Evolutionary conservation across 2,329 filamentous ascomycete genomes (phyloP).

Genomic region (Xylariaceae sp.): DNA sequence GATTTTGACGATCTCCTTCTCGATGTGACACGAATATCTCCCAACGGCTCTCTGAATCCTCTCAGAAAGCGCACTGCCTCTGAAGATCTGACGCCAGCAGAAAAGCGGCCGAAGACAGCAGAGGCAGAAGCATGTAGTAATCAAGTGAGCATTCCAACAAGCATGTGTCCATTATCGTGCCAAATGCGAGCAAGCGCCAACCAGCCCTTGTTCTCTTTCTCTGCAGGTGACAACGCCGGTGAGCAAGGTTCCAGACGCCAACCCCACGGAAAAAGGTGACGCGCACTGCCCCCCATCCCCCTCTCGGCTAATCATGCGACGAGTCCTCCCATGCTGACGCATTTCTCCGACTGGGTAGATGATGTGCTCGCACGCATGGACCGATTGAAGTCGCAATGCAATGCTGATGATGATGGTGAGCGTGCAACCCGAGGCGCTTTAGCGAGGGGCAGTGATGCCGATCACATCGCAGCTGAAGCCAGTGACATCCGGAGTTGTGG

Average conservation of each 20-base stretch:
- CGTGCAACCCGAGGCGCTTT: background rate
- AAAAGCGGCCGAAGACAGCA: slow-evolving; percentile 5
- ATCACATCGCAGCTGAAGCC: background rate
- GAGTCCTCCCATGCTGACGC: background rate
- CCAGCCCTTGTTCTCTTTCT: slow-evolving; percentile 13
- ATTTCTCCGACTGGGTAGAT: background rate
- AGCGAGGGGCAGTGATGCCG: background rate
- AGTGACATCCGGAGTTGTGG: background rate
- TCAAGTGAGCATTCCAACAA: slow-evolving; percentile 7
- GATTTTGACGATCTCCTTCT: background rate
- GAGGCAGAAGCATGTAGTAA: background rate
- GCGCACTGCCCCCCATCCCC: background rate
- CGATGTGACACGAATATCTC: background rate
- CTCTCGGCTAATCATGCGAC: background rate
- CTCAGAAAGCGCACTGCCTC: slow-evolving; percentile 6
- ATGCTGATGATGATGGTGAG: background rate
- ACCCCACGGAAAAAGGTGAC: background rate
- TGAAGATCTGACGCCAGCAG: background rate
- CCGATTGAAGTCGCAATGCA: background rate
- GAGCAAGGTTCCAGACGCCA: background rate
- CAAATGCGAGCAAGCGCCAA: slow-evolving; percentile 10
- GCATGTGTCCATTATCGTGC: slow-evolving; percentile 4
- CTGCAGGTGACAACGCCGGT: slow-evolving; percentile 23
- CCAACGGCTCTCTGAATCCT: background rate
- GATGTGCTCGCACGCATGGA: background rate